A percentile compares a stretch with the other conserved stretches of the same genome.
These are phyloP conservation scores for Debaryomyces subglobosus DNA, from an alignment of 1,139 yeast genomes.

Conservation along the genomic window DNA sequence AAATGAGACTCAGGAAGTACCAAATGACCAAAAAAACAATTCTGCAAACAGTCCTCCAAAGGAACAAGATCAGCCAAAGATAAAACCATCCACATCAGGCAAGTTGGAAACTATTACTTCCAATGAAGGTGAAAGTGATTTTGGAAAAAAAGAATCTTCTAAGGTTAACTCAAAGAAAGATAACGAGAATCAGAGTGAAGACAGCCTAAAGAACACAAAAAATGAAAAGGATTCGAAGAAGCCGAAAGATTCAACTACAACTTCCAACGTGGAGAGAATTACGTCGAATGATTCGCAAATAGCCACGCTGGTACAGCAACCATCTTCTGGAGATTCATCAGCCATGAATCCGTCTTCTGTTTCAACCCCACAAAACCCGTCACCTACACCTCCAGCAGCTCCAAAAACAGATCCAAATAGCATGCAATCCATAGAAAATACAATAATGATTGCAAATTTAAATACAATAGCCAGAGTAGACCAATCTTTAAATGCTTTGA, in stretches of 20 bases:
- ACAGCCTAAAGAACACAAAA: neutral
- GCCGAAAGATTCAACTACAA: neutral
- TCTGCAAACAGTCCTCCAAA: neutral
- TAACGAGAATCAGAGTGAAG: neutral
- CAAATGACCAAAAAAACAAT: neutral
- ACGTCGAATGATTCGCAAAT: neutral
- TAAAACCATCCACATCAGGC: neutral
- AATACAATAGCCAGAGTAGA: constrained; percentile 81
- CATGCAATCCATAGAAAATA: constrained; percentile 65
- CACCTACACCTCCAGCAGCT: constrained; percentile 10
- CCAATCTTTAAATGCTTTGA: constrained; percentile 62
- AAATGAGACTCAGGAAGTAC: neutral
- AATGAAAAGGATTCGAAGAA: neutral
- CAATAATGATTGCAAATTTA: constrained; percentile 79
- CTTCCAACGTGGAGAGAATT: neutral
- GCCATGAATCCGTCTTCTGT: constrained; percentile 4
- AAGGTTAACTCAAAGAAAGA: neutral
- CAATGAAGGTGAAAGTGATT: neutral
- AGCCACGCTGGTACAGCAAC: neutral
- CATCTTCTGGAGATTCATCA: neutral
- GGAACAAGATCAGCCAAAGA: no score
- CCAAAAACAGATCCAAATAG: constrained; percentile 34
- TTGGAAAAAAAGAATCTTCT: neutral
- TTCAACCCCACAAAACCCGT: constrained; percentile 5
- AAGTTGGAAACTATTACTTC: neutral